Percentiles rank a stretch among this genome's conserved stretches.
Conservation (phyloP, 2,329 filamentous ascomycete species). For the Coniochaeta hoffmannii region DNA sequence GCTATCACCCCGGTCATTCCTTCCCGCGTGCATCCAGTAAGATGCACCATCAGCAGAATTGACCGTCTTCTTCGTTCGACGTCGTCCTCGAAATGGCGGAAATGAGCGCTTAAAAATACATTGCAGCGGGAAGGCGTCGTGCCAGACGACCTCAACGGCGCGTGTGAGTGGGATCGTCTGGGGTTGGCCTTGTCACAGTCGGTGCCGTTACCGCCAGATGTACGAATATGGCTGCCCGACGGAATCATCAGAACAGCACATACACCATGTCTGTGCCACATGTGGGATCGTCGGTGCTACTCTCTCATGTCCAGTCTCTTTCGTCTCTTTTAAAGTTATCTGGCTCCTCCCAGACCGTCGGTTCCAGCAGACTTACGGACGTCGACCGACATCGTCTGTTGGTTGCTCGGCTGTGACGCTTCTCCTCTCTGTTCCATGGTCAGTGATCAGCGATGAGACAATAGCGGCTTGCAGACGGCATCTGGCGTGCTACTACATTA, state of each 20-base stretch:
- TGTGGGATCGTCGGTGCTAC: neutral
- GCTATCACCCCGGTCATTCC: constrained; percentile 8
- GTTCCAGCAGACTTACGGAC: neutral
- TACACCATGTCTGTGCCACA: neutral
- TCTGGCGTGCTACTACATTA: neutral
- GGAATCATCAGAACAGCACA: neutral
- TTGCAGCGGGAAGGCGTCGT: neutral
- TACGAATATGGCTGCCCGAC: neutral
- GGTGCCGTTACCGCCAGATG: neutral
- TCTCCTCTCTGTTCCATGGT: neutral
- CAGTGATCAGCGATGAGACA: constrained; percentile 2
- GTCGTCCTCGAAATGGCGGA: neutral
- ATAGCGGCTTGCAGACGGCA: neutral
- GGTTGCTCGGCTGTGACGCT: neutral
- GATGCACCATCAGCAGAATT: neutral
- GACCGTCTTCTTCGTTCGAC: neutral
- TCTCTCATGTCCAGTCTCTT: neutral
- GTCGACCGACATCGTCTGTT: neutral
- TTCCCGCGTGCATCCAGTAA: constrained; percentile 5
- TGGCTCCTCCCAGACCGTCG: neutral
- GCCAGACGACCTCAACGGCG: neutral
- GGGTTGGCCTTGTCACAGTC: neutral
- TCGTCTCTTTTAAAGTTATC: neutral
- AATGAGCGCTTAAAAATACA: neutral
- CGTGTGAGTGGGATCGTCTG: neutral